Conservation (phyloP, 139 green algal species). For the Chlamydomonas schloesseri region DNA sequence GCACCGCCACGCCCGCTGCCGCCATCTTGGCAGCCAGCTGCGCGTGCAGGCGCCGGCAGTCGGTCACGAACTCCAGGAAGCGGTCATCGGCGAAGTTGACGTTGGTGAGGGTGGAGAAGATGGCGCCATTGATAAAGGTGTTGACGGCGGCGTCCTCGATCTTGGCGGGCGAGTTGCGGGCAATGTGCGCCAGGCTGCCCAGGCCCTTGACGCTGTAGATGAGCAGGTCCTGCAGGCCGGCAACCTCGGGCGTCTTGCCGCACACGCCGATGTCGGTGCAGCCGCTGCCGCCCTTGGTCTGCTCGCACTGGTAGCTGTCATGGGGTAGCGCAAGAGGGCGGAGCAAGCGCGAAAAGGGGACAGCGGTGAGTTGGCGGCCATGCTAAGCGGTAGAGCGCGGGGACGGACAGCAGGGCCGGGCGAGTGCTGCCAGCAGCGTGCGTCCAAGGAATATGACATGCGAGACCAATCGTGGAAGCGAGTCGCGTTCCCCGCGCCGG, state of each 20-base stretch:
- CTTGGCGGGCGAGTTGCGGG: not conserved
- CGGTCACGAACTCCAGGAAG: constrained; percentile 57
- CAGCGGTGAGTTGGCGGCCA: too few species aligned
- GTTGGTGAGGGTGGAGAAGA: constrained; percentile 82
- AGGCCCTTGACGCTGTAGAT: constrained; percentile 60
- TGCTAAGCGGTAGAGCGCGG: too few species aligned
- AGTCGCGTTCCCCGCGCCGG: too few species aligned
- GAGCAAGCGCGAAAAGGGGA: too few species aligned
- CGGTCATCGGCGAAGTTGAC: constrained; percentile 72
- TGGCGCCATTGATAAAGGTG: constrained; percentile 66
- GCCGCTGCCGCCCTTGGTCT: constrained; percentile 69
- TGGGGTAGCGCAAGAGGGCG: too few species aligned
- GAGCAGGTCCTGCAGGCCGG: constrained; percentile 72
- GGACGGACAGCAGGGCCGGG: too few species aligned
- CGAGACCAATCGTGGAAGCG: too few species aligned
- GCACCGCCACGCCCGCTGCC: constrained; percentile 29
- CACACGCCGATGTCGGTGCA: constrained; percentile 61
- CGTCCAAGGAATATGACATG: too few species aligned
- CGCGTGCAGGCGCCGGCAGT: constrained; percentile 8
- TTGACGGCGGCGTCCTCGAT: constrained; percentile 50
- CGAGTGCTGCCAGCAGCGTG: too few species aligned
- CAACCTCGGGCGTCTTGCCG: constrained; percentile 73
- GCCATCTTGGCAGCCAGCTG: constrained; percentile 27
- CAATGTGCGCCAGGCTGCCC: constrained; percentile 13
- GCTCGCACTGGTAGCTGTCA: constrained; percentile 64